Conservation (phyloP, 2,329 filamentous ascomycete genomes). For the Proliferodiscus dingleyae region DNA sequence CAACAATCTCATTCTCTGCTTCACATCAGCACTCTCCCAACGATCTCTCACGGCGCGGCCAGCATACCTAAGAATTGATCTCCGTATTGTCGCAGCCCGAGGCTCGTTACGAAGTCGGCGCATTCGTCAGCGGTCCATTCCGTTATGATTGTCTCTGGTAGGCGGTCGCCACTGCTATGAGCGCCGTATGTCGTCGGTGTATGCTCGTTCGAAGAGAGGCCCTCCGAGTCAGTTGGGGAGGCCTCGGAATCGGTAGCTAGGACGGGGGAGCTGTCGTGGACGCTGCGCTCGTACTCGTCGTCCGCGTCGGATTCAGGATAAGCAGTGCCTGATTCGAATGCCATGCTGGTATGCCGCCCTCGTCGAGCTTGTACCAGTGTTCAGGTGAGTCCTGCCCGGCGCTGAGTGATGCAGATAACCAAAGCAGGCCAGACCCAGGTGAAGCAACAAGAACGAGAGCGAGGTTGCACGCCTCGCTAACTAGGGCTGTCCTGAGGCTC, state of each 20-base stretch:
- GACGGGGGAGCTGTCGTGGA: constrained; percentile 62
- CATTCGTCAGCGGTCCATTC: constrained; percentile 84
- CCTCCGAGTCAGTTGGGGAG: constrained; percentile 67
- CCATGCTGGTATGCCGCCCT: constrained; percentile 39
- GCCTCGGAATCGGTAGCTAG: constrained; percentile 61
- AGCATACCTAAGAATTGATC: constrained; percentile 74
- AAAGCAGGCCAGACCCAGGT: too few species aligned
- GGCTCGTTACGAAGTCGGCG: constrained; percentile 77
- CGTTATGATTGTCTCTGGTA: constrained; percentile 70
- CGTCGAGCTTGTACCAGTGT: too few species aligned
- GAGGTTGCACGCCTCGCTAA: too few species aligned
- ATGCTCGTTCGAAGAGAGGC: constrained; percentile 61
- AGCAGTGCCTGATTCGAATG: constrained; percentile 60
- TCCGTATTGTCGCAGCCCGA: constrained; percentile 79
- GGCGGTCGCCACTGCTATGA: constrained; percentile 56
- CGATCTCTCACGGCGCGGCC: constrained; percentile 4
- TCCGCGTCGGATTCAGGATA: constrained; percentile 79
- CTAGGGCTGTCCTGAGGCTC: too few species aligned
- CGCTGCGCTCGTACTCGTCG: constrained; percentile 76
- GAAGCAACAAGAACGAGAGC: too few species aligned
- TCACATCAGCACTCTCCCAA: constrained; percentile 26
- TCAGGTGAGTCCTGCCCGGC: too few species aligned
- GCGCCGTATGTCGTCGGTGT: constrained; percentile 76
- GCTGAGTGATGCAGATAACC: too few species aligned
- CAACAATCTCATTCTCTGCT: constrained; percentile 87